Base-by-base conservation (phyloP, 176 grass and related monocot species). In the Rhynchospora pubera region DNA sequence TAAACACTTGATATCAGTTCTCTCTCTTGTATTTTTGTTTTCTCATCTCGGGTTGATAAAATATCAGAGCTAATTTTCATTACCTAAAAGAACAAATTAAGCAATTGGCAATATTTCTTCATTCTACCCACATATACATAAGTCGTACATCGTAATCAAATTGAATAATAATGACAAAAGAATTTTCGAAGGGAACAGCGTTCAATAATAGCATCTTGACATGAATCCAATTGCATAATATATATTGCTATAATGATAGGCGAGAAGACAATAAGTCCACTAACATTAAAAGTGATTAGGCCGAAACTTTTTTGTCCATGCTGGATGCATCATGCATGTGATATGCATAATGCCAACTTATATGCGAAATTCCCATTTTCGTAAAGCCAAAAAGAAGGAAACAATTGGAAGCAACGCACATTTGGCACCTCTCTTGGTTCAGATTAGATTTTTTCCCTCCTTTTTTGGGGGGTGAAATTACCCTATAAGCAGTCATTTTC, bases 251-350 rank as follows among this genome's bases (percentile, higher is more conserved):
- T 77, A 77, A 56, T 77, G 48, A 77, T 55, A 77, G 14, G 72
- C 72, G 28, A 77, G 12, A 0, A 56, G 50, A 77, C 72, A 56
- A 18, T 56, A 50, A 18, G 18, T 3, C 72, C 72, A 77, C 72
- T 76, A 55, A 56, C 6, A 15, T 46, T 52, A 56, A 76, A 76
- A 12, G 46, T 53, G 48, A 76, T 76, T 76, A 76, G 72, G 30
- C 47, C 16, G 23, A 9, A 55, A 53, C 0, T 55, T 52, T 21
- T 5, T 32, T 77, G 50, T 77, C 72, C 72, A 53, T 18, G 50
- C 22, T 56, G 47, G 48, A 5, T 34, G 72, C 72, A 77, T 77
- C 22, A 5, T 34, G 72, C 72, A 77, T 77, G 72, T 77, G 47
- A 53, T 30, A 16, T 76, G 22, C 72, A 55, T 19, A 55, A 73